Conservation (phyloP, 2,329 filamentous ascomycete species). For the Ploettnerulaceae sp. region DNA sequence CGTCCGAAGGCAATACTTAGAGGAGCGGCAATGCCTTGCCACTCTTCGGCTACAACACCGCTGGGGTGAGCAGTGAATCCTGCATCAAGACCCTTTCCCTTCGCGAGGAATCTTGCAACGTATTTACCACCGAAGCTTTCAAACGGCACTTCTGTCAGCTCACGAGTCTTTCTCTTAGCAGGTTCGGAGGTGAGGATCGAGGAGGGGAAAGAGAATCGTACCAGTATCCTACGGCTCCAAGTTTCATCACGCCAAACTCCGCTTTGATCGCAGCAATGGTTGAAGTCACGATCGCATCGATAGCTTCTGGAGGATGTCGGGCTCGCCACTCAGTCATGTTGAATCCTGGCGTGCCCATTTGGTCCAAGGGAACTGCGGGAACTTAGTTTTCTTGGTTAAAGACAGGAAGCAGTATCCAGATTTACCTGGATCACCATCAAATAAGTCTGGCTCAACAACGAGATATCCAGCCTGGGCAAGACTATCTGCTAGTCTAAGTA, state of each 20-base stretch:
- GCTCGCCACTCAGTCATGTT: constrained; percentile 40
- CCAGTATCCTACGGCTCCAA: constrained; percentile 59
- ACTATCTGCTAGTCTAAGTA: constrained; percentile 50
- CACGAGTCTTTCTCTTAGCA: no score
- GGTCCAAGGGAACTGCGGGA: constrained; percentile 6
- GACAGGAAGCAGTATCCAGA: background rate
- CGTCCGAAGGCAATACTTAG: constrained; percentile 58
- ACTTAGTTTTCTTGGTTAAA: constrained; percentile 9
- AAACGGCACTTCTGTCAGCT: background rate
- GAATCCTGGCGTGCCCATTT: constrained; percentile 34
- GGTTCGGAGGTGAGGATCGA: background rate
- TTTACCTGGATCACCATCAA: constrained; percentile 45
- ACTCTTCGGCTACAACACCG: constrained; percentile 54
- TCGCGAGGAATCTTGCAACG: constrained; percentile 47
- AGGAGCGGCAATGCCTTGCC: constrained; percentile 51
- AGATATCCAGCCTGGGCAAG: constrained; percentile 64
- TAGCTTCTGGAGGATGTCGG: constrained; percentile 37
- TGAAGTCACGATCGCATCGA: constrained; percentile 44
- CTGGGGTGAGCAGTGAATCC: constrained; percentile 63
- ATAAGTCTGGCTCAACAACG: constrained; percentile 61
- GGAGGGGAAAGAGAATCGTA: background rate
- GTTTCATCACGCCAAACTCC: constrained; percentile 45
- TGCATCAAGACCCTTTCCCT: constrained; percentile 47
- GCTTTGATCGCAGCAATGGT: constrained; percentile 43
- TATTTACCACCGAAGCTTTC: constrained; percentile 56